Base-by-base conservation (phyloP, 2,329 filamentous ascomycete species). In the Hypoxylon rubiginosum region DNA sequence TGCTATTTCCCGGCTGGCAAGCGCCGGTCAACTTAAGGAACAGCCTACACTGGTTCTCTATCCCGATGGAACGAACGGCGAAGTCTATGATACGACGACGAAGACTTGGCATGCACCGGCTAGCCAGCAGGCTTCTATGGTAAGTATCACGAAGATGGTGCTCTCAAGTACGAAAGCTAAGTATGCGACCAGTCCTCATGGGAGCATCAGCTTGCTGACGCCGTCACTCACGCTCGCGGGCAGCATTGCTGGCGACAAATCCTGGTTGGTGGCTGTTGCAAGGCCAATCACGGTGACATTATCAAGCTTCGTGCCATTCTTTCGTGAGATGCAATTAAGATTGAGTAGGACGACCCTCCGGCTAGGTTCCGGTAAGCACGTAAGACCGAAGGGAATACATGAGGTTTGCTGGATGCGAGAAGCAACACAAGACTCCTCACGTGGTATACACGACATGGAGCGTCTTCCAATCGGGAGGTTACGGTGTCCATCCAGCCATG, bases 31-130 rank as follows among this genome's bases (percentile, higher is more conserved):
- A 13, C 56, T 82, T 1, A 19, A 65, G 0, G 72, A 74, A 5
- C 84, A 82, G 79, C 88, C 88, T 0, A 82, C 80, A 19, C 76
- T 92, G 57, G 85, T 92, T 4, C 71, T 92, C 17, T 92, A 91
- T 74, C 90, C 90, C 0, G 90, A 92, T 74, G 90, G 90, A 0
- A 91, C 90, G 1, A 89, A 88, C 50, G 88, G 88, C 0, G 87
- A 91, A 76, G 83, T 89, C 0, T 92, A 92, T 77, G 87, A 92
- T 74, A 90, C 89, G 0, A 78, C 77, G 0, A 89, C 87, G 6
- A 86, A 90, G 72, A 79, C 78, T 56, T 92, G 90, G 90, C 85
- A 84, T 68, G 61, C 80, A 1, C 80, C 80, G 0, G 72, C 76
- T n/a, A 74, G 71, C 6, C 65, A 71, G 8, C 66, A 72, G 5